phyloP scores from a whole-genome alignment of 352 stramenopile species.

The Stramenopiles sp. region DNA sequence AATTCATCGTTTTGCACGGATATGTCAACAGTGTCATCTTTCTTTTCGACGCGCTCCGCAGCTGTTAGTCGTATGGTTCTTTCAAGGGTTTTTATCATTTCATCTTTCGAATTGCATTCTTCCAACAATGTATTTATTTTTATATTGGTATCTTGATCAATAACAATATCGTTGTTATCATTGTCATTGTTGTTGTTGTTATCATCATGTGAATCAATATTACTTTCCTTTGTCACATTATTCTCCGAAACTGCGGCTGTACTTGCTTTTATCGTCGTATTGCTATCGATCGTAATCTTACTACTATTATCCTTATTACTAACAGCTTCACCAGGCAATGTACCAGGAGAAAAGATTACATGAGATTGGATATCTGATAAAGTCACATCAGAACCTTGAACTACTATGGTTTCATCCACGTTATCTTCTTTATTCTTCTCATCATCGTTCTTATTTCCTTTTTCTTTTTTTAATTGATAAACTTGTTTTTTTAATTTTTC shows the following conservation, averaged over 20 bases:
- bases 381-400: too few relatives aligned
- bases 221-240: too few relatives aligned
- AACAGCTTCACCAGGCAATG: not conserved
- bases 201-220: too few relatives aligned
- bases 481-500: not conserved
- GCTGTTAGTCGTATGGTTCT: not conserved
- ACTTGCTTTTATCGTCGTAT: too few relatives aligned
- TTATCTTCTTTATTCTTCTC: not conserved
- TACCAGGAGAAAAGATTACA: not conserved
- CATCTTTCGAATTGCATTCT: not conserved
- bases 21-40: not conserved
- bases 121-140: too few relatives aligned
- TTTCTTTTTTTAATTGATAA: not conserved
- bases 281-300: not conserved
- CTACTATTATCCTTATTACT: not conserved
- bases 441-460: not conserved
- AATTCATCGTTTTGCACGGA: not conserved
- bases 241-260: too few relatives aligned
- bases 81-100: not conserved
- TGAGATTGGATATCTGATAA: not conserved
- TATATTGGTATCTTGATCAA: too few relatives aligned
- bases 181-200: too few relatives aligned
- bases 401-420: too few relatives aligned
- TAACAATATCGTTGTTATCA: not conserved
- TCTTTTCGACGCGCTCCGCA: not conserved